Evolutionary conservation across 2,329 filamentous ascomycete genomes (phyloP), one percentile per base, ranked within the genome.

Genomic region (Alternaria consortialis): DNA sequence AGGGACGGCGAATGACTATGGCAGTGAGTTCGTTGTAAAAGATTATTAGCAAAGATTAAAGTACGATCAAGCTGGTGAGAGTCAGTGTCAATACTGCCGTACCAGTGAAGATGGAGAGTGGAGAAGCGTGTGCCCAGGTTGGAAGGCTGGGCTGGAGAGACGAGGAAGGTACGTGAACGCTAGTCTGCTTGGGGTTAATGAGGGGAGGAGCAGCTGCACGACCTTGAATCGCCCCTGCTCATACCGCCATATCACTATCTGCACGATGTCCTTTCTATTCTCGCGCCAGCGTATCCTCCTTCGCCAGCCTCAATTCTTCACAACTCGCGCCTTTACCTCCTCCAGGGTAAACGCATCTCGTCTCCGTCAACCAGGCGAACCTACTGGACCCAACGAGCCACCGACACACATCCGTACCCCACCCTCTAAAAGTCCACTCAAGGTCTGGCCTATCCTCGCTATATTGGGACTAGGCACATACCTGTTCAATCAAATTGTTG

Each of bases 381-480:
- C 75, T 39, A 74, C 73, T 4, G 75, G 72, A 58, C 74, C 72
- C 66, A 82, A 75, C 80, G 81, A 70, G 66, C 76, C 75, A 23
- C 72, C 74, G 31, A 55, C 66, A 23, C 74, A 76, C 67, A 74
- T 74, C 53, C 57, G 64, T 40, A 62, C 76, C 58, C 65, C 81
- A 23, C 69, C 61, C 39, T 75, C 81, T 54, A 82, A 78, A 64
- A 79, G 70, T 29, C 76, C 76, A 27, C 72, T 80, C 60, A 79
- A 77, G 60, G 71, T 80, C 68, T 80, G 77, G 77, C 82, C 83
- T 25, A 79, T 84, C 47, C 65, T 84, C 59, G 73, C 76, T 69
- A 84, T 84, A 71, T 82, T 84, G 73, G 77, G 69, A 56, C 64
- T 77, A 34, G 83, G 83, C 63, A 81, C 77, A 46, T 78, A 78